phyloP scores from a whole-genome alignment of 371 early-diverging fungal species.

The Mucor irregularis region DNA sequence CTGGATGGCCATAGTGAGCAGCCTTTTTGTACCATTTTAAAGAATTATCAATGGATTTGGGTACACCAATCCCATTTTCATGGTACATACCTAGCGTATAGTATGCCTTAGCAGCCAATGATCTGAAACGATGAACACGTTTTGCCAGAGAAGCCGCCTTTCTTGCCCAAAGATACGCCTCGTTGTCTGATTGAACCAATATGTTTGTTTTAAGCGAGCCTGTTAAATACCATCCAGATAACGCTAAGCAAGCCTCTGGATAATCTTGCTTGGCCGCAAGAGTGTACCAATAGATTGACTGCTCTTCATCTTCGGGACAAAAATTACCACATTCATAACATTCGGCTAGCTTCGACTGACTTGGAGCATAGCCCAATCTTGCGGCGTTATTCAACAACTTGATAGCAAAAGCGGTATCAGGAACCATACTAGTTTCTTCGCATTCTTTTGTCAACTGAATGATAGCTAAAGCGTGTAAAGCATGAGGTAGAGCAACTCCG shows the following conservation, averaged over 20 bases:
- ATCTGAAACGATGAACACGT: conserved; percentile 43
- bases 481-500: conserved; percentile 63
- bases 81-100: conserved; percentile 80
- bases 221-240: conserved; percentile 88
- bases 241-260: conserved; percentile 78
- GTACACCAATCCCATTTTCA: conserved; percentile 73
- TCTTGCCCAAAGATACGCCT: conserved; percentile 75
- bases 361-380: conserved; percentile 85
- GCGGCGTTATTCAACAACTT: conserved; percentile 90
- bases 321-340: conserved; percentile 92
- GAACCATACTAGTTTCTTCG: conserved; percentile 68
- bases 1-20: conserved; percentile 20
- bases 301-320: conserved; percentile 75
- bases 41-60: conserved; percentile 17
- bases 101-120: conserved; percentile 74
- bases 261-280: conserved; percentile 81
- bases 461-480: conserved; percentile 86
- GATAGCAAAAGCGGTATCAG: conserved; percentile 82
- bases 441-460: conserved; percentile 75
- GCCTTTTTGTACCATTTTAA: conserved; percentile 25
- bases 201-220: conserved; percentile 65
- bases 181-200: conserved; percentile 69
- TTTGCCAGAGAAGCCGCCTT: conserved; percentile 55
- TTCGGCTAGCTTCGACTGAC: conserved; percentile 88
- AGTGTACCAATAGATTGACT: conserved; percentile 94